Conservation (phyloP, 352 stramenopile genomes). For the Pythium apleroticum region DNA sequence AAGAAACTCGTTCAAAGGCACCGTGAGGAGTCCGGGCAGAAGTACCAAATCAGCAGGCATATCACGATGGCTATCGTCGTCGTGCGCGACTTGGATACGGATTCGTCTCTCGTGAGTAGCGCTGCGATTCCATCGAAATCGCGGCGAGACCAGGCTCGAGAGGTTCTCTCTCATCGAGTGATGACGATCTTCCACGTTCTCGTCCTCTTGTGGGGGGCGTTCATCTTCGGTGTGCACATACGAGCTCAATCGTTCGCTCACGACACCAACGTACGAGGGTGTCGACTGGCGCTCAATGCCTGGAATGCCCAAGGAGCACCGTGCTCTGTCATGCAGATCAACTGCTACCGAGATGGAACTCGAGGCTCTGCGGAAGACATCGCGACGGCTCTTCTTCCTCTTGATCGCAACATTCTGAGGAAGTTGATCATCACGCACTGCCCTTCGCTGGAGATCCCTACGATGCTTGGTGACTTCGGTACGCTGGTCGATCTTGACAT, state of each 20-base stretch:
- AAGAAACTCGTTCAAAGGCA: slow-evolving; percentile 14
- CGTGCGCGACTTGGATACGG: neutral
- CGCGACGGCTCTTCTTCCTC: neutral
- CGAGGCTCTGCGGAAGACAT: slow-evolving; percentile 6
- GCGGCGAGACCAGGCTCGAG: neutral
- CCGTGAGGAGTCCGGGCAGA: neutral
- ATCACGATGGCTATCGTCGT: slow-evolving; percentile 11
- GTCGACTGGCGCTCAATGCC: slow-evolving; percentile 7
- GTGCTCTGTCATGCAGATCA: slow-evolving; percentile 26
- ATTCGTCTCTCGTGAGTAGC: neutral
- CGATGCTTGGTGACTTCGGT: slow-evolving; percentile 10
- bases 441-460: slow-evolving; percentile 15
- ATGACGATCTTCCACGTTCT: neutral
- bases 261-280: neutral
- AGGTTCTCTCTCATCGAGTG: neutral
- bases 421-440: slow-evolving; percentile 29
- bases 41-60: neutral
- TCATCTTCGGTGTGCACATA: slow-evolving; percentile 1
- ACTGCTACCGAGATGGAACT: slow-evolving; percentile 16
- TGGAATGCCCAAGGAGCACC: slow-evolving; percentile 10
- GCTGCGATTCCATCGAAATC: neutral
- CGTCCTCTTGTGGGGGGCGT: neutral
- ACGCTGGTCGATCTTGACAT: slow-evolving; percentile 15
- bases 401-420: slow-evolving; percentile 11
- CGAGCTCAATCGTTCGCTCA: neutral